Conservation (phyloP, 2,329 filamentous ascomycete species). For the Colletotrichum graminicola region DNA sequence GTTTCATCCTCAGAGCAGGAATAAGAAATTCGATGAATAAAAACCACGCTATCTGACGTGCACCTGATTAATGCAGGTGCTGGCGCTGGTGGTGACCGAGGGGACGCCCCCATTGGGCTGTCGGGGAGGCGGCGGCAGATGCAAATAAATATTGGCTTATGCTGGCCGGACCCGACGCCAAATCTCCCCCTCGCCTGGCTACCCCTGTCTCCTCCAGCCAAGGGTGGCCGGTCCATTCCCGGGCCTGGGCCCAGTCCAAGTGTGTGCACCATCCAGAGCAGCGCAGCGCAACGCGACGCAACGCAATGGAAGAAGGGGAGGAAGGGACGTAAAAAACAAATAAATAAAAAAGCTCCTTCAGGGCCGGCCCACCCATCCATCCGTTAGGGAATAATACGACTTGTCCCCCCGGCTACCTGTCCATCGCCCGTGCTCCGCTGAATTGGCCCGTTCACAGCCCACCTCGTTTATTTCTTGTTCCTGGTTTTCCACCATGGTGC, state of each 20-base stretch:
- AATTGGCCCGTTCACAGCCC: conserved; percentile 27
- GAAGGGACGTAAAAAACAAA: not conserved
- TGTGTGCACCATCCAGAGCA: not conserved
- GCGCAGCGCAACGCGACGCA: not conserved
- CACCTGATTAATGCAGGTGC: not conserved
- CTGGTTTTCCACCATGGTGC: conserved; percentile 22
- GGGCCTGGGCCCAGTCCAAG: conserved; percentile 30
- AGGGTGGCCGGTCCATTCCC: conserved; percentile 7
- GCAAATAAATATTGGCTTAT: conserved; percentile 8
- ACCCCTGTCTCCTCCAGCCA: conserved; percentile 35
- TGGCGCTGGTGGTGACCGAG: conserved; percentile 12
- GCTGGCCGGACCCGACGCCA: conserved; percentile 40
- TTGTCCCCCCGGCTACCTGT: conserved; percentile 1
- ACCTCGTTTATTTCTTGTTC: conserved; percentile 17
- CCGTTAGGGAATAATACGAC: conserved; percentile 22
- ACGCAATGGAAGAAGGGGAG: not conserved
- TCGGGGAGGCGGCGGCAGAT: not conserved
- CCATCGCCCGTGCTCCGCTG: conserved; percentile 29
- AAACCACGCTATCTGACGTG: not conserved
- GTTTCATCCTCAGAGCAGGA: not conserved
- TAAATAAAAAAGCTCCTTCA: not conserved
- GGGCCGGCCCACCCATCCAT: not conserved
- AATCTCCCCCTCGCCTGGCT: conserved; percentile 37
- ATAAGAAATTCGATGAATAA: not conserved
- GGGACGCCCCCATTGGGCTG: conserved; percentile 7